These are phyloP conservation scores for Raddia guianensis DNA, from an alignment of 176 grass and related monocot genomes.

Conservation along the genomic window DNA sequence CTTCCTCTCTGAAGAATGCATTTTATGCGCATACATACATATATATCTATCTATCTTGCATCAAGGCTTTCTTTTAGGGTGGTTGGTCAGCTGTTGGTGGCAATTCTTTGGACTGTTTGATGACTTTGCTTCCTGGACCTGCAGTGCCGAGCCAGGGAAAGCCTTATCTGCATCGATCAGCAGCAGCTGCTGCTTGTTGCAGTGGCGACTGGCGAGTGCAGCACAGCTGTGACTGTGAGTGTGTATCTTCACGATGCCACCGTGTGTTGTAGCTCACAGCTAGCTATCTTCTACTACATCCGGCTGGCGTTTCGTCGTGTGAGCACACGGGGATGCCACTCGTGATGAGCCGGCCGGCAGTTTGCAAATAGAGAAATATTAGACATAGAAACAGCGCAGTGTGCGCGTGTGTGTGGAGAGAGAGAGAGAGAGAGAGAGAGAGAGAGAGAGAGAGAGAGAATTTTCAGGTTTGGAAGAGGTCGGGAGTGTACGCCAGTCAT, in stretches of 20 bases:
- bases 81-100: constrained; percentile 20
- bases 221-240: constrained; percentile 26
- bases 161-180: background rate
- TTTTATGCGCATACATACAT: background rate
- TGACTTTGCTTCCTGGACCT: constrained; percentile 1
- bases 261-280: background rate
- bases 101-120: background rate
- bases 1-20: background rate
- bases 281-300: constrained; percentile 18
- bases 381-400: background rate
- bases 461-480: background rate
- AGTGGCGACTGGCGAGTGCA: constrained; percentile 16
- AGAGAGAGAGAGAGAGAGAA: too few species aligned
- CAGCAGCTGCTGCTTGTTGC: background rate
- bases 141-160: background rate
- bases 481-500: too few species aligned
- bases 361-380: background rate
- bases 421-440: too few species aligned
- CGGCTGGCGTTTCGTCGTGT: background rate
- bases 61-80: background rate
- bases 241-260: background rate
- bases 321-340: background rate
- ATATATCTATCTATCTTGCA: background rate
- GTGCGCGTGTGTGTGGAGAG: too few species aligned
- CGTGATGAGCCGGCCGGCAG: background rate